These are phyloP conservation scores for Cucumis hystrix DNA, from an alignment of 306 rosid species.

Conservation along the genomic window DNA sequence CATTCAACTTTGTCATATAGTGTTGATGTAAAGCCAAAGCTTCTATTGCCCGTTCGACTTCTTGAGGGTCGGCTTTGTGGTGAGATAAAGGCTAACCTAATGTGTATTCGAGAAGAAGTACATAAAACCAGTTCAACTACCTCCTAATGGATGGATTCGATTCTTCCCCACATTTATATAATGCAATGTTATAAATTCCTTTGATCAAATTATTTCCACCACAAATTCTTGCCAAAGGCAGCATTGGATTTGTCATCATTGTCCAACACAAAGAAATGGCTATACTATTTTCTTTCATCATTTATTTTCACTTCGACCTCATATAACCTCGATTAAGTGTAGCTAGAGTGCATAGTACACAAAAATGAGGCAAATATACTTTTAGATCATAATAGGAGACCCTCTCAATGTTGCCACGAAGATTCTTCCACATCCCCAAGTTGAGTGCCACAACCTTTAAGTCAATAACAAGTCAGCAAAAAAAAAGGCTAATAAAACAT, in stretches of 20 bases:
- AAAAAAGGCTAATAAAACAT: not conserved
- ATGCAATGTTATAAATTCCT: not conserved
- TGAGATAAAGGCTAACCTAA: constrained; percentile 65
- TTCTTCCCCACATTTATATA: not conserved
- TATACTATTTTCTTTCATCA: not conserved
- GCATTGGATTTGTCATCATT: not conserved
- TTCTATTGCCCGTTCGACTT: constrained; percentile 61
- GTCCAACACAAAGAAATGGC: not conserved
- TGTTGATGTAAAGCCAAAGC: constrained; percentile 83
- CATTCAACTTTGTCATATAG: constrained; percentile 39
- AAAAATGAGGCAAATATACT: not conserved
- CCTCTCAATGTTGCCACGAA: not conserved
- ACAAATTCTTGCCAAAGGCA: not conserved
- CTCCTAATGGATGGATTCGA: not conserved
- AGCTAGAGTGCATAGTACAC: not conserved
- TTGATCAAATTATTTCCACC: not conserved
- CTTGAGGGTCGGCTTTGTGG: constrained; percentile 68
- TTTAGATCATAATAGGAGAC: not conserved
- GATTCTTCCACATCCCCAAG: not conserved
- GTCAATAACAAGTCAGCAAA: not conserved
- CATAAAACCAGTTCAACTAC: constrained; percentile 13
- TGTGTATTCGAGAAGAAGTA: constrained; percentile 48
- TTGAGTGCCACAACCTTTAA: not conserved
- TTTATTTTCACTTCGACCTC: not conserved
- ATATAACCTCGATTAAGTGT: not conserved